Base-by-base conservation (phyloP, 1,284 basidiomycete species). In the Coniferiporia sulphurascens region DNA sequence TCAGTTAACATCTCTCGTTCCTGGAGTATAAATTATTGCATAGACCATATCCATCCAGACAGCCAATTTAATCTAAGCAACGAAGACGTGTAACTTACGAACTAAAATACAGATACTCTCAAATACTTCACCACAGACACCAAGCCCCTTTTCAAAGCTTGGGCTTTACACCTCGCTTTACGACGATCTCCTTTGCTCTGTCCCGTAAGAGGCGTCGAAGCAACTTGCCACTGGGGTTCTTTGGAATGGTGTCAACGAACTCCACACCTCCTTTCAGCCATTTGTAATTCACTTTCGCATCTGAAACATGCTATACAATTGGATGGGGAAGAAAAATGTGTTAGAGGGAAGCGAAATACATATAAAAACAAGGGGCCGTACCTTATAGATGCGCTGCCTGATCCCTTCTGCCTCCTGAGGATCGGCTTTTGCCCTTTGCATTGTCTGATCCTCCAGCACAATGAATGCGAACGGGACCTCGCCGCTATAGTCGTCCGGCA, bases 391-490 rank as follows among this genome's bases (percentile, higher is more conserved):
- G 3, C 66, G 72, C 12, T 64, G 66, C 69, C 82, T 85, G 43
- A 81, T 69, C 62, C 69, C 69, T n/a, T 73, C 71, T 2, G 66
- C 72, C 12, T 74, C 76, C 0, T 54, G 48, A 4, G 75, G 64
- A 62, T 76, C 71, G 21, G 61, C 50, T 62, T 71, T 66, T 32
- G 78, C 71, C 15, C 77, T 74, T 54, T 72, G 71, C 17, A 70
- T 69, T 0, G 81, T 78, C 4, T 73, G 70, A 2, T 75, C 69
- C 55, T 74, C 76, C 8, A 84, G 76, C 1, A 85, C 83, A n/a
- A 92, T 75, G 66, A 83, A 92, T 0, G 87, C 89, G 49, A 88
- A 69, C 0, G 92, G 91, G 3, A 90, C 66, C 67, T 94, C 91
- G 41, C 91, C 91, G 52, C 82, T 87, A 64, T 85, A 89, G 13